These are phyloP conservation scores for Symbiodinium natans DNA, from an alignment of 73 alveolate genomes.

Conservation along the genomic window DNA sequence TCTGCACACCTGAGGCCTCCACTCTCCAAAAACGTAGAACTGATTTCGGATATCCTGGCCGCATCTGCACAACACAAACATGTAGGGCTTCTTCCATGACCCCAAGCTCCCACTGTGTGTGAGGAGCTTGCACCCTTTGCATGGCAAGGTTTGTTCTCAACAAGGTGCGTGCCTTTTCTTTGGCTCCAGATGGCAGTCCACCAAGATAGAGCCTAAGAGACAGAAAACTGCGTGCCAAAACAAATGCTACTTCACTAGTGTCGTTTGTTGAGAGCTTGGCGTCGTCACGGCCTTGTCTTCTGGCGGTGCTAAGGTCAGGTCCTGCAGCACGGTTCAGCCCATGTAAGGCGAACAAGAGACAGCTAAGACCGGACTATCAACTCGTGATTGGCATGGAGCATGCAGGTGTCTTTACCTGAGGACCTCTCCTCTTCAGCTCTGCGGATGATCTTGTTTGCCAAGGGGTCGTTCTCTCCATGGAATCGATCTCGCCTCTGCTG, in stretches of 20 bases:
- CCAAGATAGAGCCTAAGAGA: background rate
- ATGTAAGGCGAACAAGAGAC: too few relatives aligned
- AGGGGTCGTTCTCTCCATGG: slow-evolving; percentile 92
- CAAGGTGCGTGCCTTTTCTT: too few relatives aligned
- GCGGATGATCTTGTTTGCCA: slow-evolving; percentile 85
- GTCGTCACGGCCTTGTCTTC: slow-evolving; percentile 79
- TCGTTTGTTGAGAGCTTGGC: too few relatives aligned
- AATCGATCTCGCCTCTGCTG: slow-evolving; percentile 65
- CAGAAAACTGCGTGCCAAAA: background rate
- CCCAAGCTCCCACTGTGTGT: too few relatives aligned
- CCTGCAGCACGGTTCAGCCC: slow-evolving; percentile 30
- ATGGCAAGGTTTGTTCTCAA: too few relatives aligned
- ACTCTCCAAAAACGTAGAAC: slow-evolving; percentile 93
- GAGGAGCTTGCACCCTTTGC: too few relatives aligned
- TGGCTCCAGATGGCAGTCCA: slow-evolving; percentile 12
- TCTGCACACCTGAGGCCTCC: background rate
- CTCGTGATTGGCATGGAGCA: too few relatives aligned
- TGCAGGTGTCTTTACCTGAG: too few relatives aligned
- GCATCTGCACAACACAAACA: background rate
- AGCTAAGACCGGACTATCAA: too few relatives aligned
- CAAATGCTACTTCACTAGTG: too few relatives aligned
- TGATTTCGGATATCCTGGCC: slow-evolving; percentile 78
- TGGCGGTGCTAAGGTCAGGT: slow-evolving; percentile 55
- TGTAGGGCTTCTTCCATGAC: background rate
- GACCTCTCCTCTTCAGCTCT: slow-evolving; percentile 77